These are phyloP conservation scores for Gaeumannomyces sp. DNA, from an alignment of 2,329 filamentous ascomycete species.

Conservation along the genomic window DNA sequence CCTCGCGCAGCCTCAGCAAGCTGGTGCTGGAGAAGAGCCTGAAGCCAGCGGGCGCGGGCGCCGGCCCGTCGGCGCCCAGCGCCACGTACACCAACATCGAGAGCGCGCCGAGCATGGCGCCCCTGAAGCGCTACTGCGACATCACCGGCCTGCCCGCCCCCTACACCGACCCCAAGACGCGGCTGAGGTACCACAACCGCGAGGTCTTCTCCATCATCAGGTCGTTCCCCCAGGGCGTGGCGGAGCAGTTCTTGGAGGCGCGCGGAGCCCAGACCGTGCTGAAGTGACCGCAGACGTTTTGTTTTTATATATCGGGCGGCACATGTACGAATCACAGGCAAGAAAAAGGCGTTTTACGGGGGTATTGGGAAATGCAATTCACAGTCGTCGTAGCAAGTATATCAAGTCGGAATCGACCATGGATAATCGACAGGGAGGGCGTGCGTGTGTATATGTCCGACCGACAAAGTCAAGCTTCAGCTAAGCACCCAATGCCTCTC, in stretches of 20 bases:
- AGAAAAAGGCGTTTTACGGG: not conserved
- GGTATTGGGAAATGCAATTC: not conserved
- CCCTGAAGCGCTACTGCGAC: constrained; percentile 89
- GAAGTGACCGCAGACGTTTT: constrained; percentile 53
- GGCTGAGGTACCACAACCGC: constrained; percentile 84
- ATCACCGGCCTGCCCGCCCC: constrained; percentile 87
- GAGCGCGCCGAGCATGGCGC: constrained; percentile 79
- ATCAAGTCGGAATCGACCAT: not conserved
- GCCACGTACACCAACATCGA: constrained; percentile 94
- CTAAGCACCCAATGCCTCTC: constrained; percentile 82
- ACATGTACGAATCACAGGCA: not conserved
- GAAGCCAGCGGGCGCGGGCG: constrained; percentile 28
- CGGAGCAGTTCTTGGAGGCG: constrained; percentile 84
- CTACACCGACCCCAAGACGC: constrained; percentile 92
- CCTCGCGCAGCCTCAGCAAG: constrained; percentile 77
- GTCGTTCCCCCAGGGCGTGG: constrained; percentile 70
- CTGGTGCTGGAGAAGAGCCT: constrained; percentile 82
- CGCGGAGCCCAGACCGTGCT: constrained; percentile 88
- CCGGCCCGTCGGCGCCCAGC: constrained; percentile 49
- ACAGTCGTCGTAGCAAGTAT: not conserved
- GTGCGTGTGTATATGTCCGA: constrained; percentile 52
- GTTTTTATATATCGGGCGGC: not conserved
- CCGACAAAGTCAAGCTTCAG: constrained; percentile 93
- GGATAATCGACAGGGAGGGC: not conserved
- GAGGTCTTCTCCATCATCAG: constrained; percentile 86